Evolutionary conservation across 805 yeast genomes (phyloP).

Genomic region (Lipomyces yamanashiensis): DNA sequence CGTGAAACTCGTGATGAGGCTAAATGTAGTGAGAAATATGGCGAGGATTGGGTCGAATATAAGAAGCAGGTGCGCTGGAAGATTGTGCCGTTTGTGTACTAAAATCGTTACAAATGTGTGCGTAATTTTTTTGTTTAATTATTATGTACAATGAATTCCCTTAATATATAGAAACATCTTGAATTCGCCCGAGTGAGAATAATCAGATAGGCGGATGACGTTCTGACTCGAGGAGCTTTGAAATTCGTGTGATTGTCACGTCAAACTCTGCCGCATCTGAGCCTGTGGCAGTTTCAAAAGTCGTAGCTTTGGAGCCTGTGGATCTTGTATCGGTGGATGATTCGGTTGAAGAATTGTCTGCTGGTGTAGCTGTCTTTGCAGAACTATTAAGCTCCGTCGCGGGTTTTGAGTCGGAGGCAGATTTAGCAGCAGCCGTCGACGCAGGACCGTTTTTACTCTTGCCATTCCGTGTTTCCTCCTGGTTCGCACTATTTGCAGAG

Average conservation of each 20-base stretch:
- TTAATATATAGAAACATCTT: neutral
- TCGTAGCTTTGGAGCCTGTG: neutral
- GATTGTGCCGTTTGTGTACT: slow-evolving; percentile 87
- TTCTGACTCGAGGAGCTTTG: neutral
- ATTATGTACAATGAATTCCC: slow-evolving; percentile 5
- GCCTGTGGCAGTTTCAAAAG: neutral
- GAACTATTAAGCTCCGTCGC: neutral
- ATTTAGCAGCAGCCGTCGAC: neutral
- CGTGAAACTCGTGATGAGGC: slow-evolving; percentile 91
- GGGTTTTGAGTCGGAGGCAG: neutral
- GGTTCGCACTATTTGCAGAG: too few species aligned
- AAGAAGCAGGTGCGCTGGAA: slow-evolving; percentile 82
- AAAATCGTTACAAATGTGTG: slow-evolving; percentile 14
- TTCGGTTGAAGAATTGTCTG: neutral
- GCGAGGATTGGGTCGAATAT: slow-evolving; percentile 83
- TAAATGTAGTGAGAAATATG: slow-evolving; percentile 85
- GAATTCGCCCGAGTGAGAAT: too few species aligned
- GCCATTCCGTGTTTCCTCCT: neutral
- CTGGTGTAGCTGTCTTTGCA: neutral
- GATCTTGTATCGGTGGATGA: neutral
- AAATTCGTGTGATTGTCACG: neutral
- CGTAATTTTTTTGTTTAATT: neutral
- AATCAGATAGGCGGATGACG: too few species aligned
- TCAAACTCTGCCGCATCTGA: too few species aligned
- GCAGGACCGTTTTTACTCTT: neutral